A percentile compares a stretch with the other conserved stretches of the same genome.
Conservation (phyloP, 1,284 basidiomycete species). For the Gymnopus androsaceus region DNA sequence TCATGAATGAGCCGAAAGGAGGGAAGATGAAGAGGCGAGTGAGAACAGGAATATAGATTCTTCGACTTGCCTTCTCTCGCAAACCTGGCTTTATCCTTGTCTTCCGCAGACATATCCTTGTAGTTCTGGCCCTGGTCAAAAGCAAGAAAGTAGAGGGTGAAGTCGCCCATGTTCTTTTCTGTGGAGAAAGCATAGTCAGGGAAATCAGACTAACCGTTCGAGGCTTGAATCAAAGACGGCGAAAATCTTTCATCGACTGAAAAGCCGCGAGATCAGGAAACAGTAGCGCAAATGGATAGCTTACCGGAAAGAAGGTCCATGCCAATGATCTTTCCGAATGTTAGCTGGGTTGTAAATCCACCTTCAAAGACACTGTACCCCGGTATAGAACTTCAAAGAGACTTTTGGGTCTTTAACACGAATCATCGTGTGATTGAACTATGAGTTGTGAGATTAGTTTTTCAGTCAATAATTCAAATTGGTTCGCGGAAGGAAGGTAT, state of each 20-base stretch:
- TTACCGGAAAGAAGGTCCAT: conserved; percentile 80
- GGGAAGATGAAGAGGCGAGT: not conserved
- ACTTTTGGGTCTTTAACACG: conserved; percentile 87
- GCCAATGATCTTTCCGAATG: conserved; percentile 61
- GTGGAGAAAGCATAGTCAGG: not conserved
- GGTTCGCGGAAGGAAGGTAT: conserved; percentile 23
- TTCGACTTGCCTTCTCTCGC: conserved; percentile 60
- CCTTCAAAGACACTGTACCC: conserved; percentile 40
- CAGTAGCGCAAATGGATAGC: no score
- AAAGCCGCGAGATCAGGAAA: no score
- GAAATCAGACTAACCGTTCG: not conserved
- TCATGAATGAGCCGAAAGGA: no score
- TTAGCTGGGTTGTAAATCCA: not conserved
- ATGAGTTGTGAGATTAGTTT: conserved; percentile 8
- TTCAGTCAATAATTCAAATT: conserved; percentile 1
- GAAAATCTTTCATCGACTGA: no score
- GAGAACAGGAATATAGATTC: not conserved
- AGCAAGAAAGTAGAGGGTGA: conserved; percentile 83
- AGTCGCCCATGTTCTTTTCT: conserved; percentile 59
- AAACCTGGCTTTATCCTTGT: conserved; percentile 50
- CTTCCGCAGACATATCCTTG: conserved; percentile 46
- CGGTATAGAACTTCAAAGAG: conserved; percentile 76
- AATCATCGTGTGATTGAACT: conserved; percentile 92
- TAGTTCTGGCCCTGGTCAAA: conserved; percentile 57
- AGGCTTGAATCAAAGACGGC: no score